Conservation (phyloP, 169 alveolate species). For the Eimeria zaria region DNA sequence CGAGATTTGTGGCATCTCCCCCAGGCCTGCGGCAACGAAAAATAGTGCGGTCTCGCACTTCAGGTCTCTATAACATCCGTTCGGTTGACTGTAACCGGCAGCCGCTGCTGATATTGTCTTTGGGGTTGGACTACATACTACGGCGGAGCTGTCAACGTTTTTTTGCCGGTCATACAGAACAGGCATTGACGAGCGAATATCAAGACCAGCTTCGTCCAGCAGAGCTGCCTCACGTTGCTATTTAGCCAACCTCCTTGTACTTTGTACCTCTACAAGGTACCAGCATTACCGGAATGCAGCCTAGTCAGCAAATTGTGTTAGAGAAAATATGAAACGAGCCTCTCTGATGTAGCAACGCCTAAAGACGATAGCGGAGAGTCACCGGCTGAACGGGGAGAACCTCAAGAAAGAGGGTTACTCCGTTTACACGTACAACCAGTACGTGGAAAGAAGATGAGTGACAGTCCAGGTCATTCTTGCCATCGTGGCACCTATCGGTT, state of each 20-base stretch:
- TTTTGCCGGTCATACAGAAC: neutral
- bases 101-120: neutral
- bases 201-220: neutral
- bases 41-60: neutral
- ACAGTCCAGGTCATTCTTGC: constrained; percentile 6
- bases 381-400: neutral
- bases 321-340: neutral
- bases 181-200: neutral
- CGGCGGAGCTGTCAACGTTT: neutral
- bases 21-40: neutral
- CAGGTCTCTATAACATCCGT: neutral
- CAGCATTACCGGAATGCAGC: neutral
- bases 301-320: neutral
- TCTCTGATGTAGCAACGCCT: neutral
- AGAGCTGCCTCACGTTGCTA: too few species aligned
- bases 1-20: neutral
- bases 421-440: neutral
- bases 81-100: neutral
- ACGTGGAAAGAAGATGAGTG: constrained; percentile 1
- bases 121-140: neutral
- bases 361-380: neutral
- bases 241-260: neutral
- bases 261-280: neutral
- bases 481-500: neutral
- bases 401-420: neutral